Conservation (phyloP, 148 eudicot genomes). For the Beta vulgaris region DNA sequence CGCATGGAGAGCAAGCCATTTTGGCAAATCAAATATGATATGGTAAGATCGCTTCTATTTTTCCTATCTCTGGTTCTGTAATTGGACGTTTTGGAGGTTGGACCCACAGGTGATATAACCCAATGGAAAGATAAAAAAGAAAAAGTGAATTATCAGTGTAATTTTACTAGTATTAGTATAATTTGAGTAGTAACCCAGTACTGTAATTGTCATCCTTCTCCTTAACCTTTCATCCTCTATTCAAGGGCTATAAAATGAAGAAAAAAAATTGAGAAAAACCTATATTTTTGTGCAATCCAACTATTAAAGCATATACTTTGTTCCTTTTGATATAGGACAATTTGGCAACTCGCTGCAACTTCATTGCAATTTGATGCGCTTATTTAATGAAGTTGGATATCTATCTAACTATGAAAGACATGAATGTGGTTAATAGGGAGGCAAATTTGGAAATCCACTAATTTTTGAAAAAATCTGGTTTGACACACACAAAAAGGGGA, state of each 20-base stretch:
- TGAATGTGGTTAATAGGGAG: too few species aligned
- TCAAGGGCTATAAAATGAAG: background rate
- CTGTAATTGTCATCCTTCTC: constrained; percentile 29
- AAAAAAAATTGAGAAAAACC: background rate
- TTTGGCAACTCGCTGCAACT: constrained; percentile 27
- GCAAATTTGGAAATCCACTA: too few species aligned
- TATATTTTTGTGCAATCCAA: constrained; percentile 12
- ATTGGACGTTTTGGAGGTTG: constrained; percentile 6
- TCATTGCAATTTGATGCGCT: too few species aligned
- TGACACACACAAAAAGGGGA: too few species aligned
- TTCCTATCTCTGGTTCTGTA: constrained; percentile 18
- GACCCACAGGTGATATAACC: constrained; percentile 24
- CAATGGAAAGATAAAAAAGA: too few species aligned
- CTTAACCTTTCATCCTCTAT: constrained; percentile 5
- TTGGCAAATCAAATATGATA: too few species aligned
- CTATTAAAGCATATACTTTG: background rate
- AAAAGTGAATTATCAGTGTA: constrained; percentile 27
- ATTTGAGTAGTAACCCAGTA: constrained; percentile 5
- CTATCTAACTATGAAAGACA: too few species aligned
- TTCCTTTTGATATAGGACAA: constrained; percentile 20
- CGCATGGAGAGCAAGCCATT: too few species aligned
- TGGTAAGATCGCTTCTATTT: constrained; percentile 22
- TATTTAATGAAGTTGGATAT: too few species aligned
- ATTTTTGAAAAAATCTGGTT: too few species aligned
- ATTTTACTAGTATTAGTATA: constrained; percentile 17